Percentiles rank a stretch among this genome's conserved stretches.
These are phyloP conservation scores for Globisporangium perplexum DNA, from an alignment of 352 stramenopile genomes.

Conservation along the genomic window DNA sequence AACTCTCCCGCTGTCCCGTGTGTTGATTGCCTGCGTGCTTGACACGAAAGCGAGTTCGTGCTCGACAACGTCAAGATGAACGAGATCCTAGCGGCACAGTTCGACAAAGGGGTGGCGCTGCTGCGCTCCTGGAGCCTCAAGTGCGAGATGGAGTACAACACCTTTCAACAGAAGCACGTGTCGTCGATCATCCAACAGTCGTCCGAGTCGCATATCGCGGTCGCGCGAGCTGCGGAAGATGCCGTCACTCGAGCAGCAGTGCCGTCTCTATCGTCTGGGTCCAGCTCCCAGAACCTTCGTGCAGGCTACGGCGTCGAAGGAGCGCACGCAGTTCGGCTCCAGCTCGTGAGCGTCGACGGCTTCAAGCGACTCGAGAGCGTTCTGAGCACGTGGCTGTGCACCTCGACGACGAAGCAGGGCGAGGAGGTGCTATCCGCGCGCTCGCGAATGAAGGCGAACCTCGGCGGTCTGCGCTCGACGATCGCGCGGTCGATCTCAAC, in stretches of 20 bases:
- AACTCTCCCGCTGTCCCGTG: too few relatives aligned
- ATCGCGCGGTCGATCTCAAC: constrained; percentile 14
- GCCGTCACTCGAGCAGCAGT: background rate
- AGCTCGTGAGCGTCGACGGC: constrained; percentile 8
- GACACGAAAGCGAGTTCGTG: constrained; percentile 25
- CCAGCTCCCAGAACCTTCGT: background rate
- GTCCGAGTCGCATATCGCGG: constrained; percentile 1
- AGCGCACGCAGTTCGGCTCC: background rate
- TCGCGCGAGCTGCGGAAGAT: background rate
- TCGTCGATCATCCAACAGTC: background rate
- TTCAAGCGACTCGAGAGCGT: constrained; percentile 15
- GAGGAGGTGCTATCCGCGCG: constrained; percentile 9
- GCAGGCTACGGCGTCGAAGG: background rate
- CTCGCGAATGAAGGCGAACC: constrained; percentile 10
- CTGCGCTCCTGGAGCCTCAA: constrained; percentile 41
- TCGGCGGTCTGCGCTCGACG: constrained; percentile 12
- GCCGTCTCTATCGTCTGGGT: background rate
- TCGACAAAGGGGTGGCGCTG: constrained; percentile 42
- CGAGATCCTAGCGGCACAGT: constrained; percentile 28
- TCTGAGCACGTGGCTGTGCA: constrained; percentile 10
- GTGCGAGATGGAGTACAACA: constrained; percentile 51
- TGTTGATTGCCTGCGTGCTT: background rate
- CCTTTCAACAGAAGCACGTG: background rate
- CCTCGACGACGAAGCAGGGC: constrained; percentile 3
- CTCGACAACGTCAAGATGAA: constrained; percentile 42